Conservation (phyloP, 495 filamentous ascomycete species). For the Platismatia glauca region DNA sequence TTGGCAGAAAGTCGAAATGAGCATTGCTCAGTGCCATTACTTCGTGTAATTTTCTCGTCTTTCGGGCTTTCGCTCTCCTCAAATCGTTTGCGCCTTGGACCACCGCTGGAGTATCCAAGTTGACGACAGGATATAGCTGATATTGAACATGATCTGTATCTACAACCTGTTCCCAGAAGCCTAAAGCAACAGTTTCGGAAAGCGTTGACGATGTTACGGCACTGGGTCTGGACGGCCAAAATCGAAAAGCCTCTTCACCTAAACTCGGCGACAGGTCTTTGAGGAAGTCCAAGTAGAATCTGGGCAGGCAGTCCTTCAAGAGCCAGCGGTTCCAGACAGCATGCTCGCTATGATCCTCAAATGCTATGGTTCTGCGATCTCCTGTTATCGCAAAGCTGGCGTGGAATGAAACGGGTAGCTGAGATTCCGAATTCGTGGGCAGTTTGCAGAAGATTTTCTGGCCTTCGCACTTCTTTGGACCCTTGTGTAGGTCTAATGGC, state of each 20-base stretch:
- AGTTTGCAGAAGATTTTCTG: conserved; percentile 30
- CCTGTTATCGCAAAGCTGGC: conserved; percentile 29
- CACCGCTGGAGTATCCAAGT: background rate
- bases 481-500: background rate
- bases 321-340: conserved; percentile 37
- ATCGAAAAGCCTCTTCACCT: conserved; percentile 25
- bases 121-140: conserved; percentile 18
- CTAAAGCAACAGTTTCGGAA: conserved; percentile 17
- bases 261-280: conserved; percentile 22
- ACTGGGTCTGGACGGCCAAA: conserved; percentile 28
- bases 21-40: conserved; percentile 6
- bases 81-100: background rate
- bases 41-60: conserved; percentile 1
- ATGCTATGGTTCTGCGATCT: conserved; percentile 29
- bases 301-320: conserved; percentile 25
- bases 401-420: conserved; percentile 28
- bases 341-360: conserved; percentile 22
- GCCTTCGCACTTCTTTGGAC: conserved; percentile 10
- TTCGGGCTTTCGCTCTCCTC: conserved; percentile 3
- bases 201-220: background rate
- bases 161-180: conserved; percentile 16
- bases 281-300: conserved; percentile 32
- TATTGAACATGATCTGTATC: conserved; percentile 4
- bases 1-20: conserved; percentile 20
- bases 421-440: conserved; percentile 26